These are phyloP conservation scores for Nitzschia sp. DNA, from an alignment of 108 stramenopile genomes.

Conservation along the genomic window DNA sequence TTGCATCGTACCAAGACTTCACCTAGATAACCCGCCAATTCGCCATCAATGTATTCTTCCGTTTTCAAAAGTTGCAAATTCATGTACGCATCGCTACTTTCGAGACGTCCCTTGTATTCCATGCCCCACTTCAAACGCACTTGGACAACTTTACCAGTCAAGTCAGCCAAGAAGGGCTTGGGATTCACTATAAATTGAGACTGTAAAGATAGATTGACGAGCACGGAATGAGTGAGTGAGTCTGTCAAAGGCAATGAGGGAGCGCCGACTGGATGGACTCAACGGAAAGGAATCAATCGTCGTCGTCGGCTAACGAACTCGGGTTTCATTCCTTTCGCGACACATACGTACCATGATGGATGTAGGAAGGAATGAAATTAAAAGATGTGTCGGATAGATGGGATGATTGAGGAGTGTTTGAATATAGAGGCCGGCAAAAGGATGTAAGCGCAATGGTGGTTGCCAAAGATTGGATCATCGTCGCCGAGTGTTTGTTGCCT, in stretches of 20 bases:
- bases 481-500: no score
- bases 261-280: background rate
- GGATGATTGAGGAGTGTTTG: no score
- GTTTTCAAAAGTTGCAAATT: constrained; percentile 91
- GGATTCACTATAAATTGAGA: constrained; percentile 96
- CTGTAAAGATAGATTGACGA: constrained; percentile 31
- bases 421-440: no score
- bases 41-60: constrained; percentile 96
- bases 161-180: constrained; percentile 95
- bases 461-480: no score
- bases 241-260: background rate
- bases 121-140: constrained; percentile 99
- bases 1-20: constrained; percentile 98
- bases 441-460: no score
- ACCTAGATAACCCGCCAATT: constrained; percentile 92
- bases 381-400: no score
- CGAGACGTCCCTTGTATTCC: constrained; percentile 93
- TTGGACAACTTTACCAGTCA: constrained; percentile 90
- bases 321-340: no score
- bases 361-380: no score
- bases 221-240: background rate
- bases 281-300: no score
- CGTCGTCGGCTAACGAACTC: no score
- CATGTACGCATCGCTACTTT: constrained; percentile 96
- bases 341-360: background rate